Base-by-base conservation (phyloP, 148 eudicot genomes). In the Hydrangea macrophylla region DNA sequence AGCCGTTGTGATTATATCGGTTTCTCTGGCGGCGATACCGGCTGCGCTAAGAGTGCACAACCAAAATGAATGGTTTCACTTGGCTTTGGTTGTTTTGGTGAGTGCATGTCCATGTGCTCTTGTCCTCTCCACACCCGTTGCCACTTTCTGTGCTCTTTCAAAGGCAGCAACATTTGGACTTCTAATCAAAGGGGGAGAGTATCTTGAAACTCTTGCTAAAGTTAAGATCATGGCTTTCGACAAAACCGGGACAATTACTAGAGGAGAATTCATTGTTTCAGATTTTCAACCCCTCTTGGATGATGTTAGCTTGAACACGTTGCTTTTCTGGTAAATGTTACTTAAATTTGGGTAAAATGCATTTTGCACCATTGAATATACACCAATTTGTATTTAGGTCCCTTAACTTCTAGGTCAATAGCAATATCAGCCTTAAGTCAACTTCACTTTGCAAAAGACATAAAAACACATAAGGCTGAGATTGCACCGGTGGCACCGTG, bases 71-170 rank as follows among this genome's bases (percentile, higher is more conserved):
- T 90, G 97, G 97, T 78, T 83, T 67, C 84, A 81, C 79, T 64
- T 88, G 55, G 89, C 97, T 0, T 68, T 90, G 55, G 96, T 94
- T 56, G 96, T 90, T 27, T 76, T 94, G 56, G 96, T 94, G 2
- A 88, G 98, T 71, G 96, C 89, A 18, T 94, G 98, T 62, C 98
- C 98, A 5, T 94, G 98, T 77, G 98, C 96, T 39, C 86, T 94
- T 40, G 79, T 94, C 58, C 95, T 94, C 45, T 88, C 97, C 2
- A 94, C 98, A 5, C 98, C 98, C 0, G 96, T 94, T 7, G 96
- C 96, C 12, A 88, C 91, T 48, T 94, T 86, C 53, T 90, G 97
- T 74, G 98, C 97, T 9, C 83, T 94, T 23, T 86, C 98, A 13
- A 90, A 77, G 71, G 98, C 98, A 20, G 98, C 98, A 9, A 85